Conservation (phyloP, 805 yeast genomes). For the Zygosaccharomyces bailii region DNA sequence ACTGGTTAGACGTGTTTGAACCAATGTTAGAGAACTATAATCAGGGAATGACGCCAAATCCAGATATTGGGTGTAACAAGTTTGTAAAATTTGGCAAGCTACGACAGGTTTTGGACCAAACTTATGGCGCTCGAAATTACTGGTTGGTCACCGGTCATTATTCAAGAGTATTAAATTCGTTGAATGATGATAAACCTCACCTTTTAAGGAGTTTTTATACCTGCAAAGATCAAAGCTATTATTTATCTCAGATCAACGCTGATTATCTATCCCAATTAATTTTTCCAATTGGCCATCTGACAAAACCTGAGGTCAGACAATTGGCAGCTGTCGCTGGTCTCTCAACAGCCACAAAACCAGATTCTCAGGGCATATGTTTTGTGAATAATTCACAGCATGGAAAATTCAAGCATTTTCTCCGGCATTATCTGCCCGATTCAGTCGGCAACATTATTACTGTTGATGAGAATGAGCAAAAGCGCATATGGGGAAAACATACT, state of each 20-base stretch:
- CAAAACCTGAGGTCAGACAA: slow-evolving; percentile 70
- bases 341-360: slow-evolving; percentile 74
- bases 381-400: slow-evolving; percentile 61
- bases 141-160: slow-evolving; percentile 93
- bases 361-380: slow-evolving; percentile 93
- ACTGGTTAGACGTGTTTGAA: slow-evolving; percentile 88
- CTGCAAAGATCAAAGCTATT: slow-evolving; percentile 87
- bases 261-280: slow-evolving; percentile 47
- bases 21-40: slow-evolving; percentile 81
- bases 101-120: slow-evolving; percentile 48
- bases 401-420: slow-evolving; percentile 66
- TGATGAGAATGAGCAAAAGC: slow-evolving; percentile 49
- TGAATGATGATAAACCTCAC: slow-evolving; percentile 37
- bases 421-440: slow-evolving; percentile 65
- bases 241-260: slow-evolving; percentile 64
- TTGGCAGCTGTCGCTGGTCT: slow-evolving; percentile 55
- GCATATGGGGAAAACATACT: slow-evolving; percentile 72
- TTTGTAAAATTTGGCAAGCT: slow-evolving; percentile 84
- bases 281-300: slow-evolving; percentile 77
- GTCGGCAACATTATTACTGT: slow-evolving; percentile 73
- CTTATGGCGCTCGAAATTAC: slow-evolving; percentile 47
- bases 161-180: slow-evolving; percentile 45
- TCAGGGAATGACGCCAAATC: slow-evolving; percentile 84
- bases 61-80: slow-evolving; percentile 85
- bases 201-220: slow-evolving; percentile 56